Conservation (phyloP, 495 filamentous ascomycete species). For the Penicillium maclennaniae region DNA sequence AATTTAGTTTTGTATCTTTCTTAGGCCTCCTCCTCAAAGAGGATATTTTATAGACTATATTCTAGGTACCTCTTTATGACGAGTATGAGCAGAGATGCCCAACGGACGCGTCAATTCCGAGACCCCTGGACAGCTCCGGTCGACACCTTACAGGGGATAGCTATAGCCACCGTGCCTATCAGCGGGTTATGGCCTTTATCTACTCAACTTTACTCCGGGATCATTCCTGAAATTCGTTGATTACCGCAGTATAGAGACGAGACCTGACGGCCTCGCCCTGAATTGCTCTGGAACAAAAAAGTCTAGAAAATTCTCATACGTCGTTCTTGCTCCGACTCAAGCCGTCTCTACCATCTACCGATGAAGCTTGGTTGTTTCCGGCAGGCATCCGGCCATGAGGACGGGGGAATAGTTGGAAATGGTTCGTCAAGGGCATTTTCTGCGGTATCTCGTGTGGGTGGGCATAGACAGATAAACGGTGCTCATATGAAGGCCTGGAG, state of each 20-base stretch:
- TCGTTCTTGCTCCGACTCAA: neutral
- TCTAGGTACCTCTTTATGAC: no score
- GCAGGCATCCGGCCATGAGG: neutral
- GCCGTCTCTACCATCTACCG: neutral
- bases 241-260: neutral
- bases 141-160: no score
- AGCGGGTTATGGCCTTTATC: neutral
- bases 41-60: no score
- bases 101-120: no score
- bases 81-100: no score
- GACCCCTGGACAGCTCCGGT: no score
- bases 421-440: constrained; percentile 33
- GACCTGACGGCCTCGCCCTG: neutral
- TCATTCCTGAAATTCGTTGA: neutral
- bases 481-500: constrained; percentile 21
- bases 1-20: no score
- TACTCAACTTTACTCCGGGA: neutral
- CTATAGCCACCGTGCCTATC: no score
- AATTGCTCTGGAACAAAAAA: neutral
- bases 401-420: constrained; percentile 13
- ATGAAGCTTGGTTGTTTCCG: neutral
- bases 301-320: neutral
- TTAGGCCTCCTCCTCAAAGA: no score
- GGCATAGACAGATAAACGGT: constrained; percentile 26
- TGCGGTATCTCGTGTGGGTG: constrained; percentile 32